These are phyloP conservation scores for Suillus subalutaceus DNA, from an alignment of 768 basidiomycete genomes.

Conservation along the genomic window DNA sequence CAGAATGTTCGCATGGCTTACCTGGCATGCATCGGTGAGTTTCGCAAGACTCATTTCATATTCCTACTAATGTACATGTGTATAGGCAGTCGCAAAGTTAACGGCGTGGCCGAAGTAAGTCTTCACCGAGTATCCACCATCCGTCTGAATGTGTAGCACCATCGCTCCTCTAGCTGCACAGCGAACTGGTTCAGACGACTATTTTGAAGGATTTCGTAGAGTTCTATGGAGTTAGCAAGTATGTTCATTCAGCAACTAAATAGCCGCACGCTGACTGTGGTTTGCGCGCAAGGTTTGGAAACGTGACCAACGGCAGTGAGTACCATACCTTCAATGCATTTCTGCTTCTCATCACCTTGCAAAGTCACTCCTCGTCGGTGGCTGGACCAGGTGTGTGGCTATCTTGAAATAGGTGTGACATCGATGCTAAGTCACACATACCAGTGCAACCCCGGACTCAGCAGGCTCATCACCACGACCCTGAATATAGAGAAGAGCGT, in stretches of 20 bases:
- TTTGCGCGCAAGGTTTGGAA: constrained; percentile 57
- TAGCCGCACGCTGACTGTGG: constrained; percentile 17
- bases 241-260: constrained; percentile 9
- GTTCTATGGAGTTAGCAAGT: constrained; percentile 85
- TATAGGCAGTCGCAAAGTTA: constrained; percentile 78
- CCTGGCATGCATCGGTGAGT: constrained; percentile 78
- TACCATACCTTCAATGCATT: constrained; percentile 16
- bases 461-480: constrained; percentile 80
- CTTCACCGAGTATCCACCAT: not conserved
- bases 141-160: not conserved
- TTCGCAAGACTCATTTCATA: constrained; percentile 4
- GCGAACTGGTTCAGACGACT: constrained; percentile 81
- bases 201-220: constrained; percentile 94
- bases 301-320: constrained; percentile 92
- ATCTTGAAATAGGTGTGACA: not conserved
- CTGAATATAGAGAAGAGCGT: constrained; percentile 71
- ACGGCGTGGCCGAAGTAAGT: constrained; percentile 89
- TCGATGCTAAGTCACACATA: constrained; percentile 7
- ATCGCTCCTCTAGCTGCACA: constrained; percentile 64
- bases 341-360: not conserved
- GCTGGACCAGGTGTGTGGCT: constrained; percentile 69
- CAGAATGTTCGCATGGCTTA: constrained; percentile 91
- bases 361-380: constrained; percentile 90
- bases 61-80: not conserved
- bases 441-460: constrained; percentile 88